Evolutionary conservation across 2,329 filamentous ascomycete species (phyloP).

Genomic region (Cladobotryum mycophilum): DNA sequence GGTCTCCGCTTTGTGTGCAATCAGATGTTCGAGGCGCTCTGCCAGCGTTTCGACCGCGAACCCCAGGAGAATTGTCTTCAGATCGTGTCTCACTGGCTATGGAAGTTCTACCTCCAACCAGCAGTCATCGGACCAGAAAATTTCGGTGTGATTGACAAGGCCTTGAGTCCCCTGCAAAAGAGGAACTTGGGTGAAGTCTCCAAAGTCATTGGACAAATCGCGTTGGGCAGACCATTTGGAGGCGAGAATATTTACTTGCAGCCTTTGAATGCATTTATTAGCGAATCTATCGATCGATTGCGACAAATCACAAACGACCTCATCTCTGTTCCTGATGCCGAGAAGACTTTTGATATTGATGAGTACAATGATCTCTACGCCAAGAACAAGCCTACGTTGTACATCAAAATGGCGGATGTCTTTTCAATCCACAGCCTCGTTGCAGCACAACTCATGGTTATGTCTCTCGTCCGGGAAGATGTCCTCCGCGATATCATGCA

Average conservation of each 20-base stretch:
- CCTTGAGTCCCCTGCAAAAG: slow-evolving; percentile 85
- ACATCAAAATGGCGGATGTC: slow-evolving; percentile 97
- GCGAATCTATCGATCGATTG: slow-evolving; percentile 75
- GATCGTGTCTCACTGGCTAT: slow-evolving; percentile 83
- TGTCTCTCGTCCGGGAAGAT: slow-evolving; percentile 79
- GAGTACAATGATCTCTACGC: slow-evolving; percentile 98
- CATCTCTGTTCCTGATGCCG: slow-evolving; percentile 78
- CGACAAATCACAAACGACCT: slow-evolving; percentile 68
- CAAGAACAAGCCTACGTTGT: slow-evolving; percentile 93
- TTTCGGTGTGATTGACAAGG: slow-evolving; percentile 85
- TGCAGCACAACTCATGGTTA: slow-evolving; percentile 66
- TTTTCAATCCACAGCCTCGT: slow-evolving; percentile 92
- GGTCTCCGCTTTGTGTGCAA: slow-evolving; percentile 83
- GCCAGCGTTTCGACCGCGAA: slow-evolving; percentile 72
- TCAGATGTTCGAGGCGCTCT: slow-evolving; percentile 75
- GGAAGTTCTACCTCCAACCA: slow-evolving; percentile 89
- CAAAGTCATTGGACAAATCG: slow-evolving; percentile 85
- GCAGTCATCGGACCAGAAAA: slow-evolving; percentile 86
- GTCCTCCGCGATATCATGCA: slow-evolving; percentile 84
- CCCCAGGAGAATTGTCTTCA: slow-evolving; percentile 72
- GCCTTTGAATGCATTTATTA: slow-evolving; percentile 86
- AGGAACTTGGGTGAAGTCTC: slow-evolving; percentile 84
- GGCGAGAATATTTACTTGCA: slow-evolving; percentile 94
- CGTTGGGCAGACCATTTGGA: slow-evolving; percentile 82
- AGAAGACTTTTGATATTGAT: slow-evolving; percentile 93